Evolutionary conservation across 2,329 filamentous ascomycete species (phyloP).

Genomic region (Penicillium sp.): DNA sequence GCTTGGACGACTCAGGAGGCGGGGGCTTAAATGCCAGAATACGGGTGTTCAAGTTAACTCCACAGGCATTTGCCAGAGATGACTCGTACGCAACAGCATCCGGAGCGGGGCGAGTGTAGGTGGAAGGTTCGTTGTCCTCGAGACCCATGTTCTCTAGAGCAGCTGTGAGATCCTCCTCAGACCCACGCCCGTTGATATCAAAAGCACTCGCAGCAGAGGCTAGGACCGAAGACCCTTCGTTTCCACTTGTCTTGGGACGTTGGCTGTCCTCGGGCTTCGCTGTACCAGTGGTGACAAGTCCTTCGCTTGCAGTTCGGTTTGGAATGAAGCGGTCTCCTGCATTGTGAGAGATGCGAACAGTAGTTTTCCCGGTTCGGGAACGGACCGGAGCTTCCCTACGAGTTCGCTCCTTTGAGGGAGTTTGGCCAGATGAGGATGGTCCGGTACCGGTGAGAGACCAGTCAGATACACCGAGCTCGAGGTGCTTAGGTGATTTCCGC

Average conservation of each 20-base stretch:
- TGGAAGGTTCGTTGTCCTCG: constrained; percentile 69
- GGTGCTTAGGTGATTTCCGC: constrained; percentile 76
- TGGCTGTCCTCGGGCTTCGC: constrained; percentile 82
- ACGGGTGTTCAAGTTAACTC: constrained; percentile 88
- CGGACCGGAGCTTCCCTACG: constrained; percentile 59
- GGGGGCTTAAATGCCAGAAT: constrained; percentile 99
- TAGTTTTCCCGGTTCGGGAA: constrained; percentile 68
- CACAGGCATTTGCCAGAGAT: constrained; percentile 86
- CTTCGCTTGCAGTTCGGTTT: constrained; percentile 87
- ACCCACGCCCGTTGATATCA: constrained; percentile 63
- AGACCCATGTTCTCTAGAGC: constrained; percentile 81
- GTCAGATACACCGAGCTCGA: constrained; percentile 91
- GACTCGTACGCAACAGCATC: constrained; percentile 91
- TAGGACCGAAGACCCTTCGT: constrained; percentile 75
- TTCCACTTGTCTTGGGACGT: constrained; percentile 71
- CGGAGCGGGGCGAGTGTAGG: constrained; percentile 77
- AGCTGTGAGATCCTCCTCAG: constrained; percentile 74
- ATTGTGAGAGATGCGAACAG: constrained; percentile 69
- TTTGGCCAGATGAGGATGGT: constrained; percentile 53
- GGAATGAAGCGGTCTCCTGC: constrained; percentile 93
- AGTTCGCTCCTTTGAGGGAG: constrained; percentile 64
- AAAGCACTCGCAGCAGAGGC: constrained; percentile 73
- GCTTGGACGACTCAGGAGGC: constrained; percentile 96
- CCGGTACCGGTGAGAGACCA: constrained; percentile 89
- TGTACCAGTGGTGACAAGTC: constrained; percentile 77